Conservation (phyloP, 371 early-diverging fungal genomes). For the Circinella minor region DNA sequence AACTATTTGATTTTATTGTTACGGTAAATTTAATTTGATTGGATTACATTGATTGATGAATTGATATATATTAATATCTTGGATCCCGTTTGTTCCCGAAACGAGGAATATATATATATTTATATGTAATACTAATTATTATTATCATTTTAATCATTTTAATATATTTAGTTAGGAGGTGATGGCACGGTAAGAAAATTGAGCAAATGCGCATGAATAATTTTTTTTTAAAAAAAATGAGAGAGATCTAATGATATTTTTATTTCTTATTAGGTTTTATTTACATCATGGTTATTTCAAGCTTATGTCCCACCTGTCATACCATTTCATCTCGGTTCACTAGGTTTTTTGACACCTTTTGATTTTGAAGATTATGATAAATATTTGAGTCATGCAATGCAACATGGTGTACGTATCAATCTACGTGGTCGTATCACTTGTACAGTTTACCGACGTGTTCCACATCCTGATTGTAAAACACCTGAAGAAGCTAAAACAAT, state of each 20-base stretch:
- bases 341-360: conserved; percentile 92
- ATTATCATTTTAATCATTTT: background rate
- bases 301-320: conserved; percentile 84
- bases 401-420: conserved; percentile 81
- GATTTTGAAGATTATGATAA: conserved; percentile 55
- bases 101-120: too few relatives aligned
- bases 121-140: background rate
- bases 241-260: background rate
- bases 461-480: conserved; percentile 10
- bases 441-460: conserved; percentile 10
- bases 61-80: background rate
- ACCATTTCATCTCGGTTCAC: conserved; percentile 86
- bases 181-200: conserved; percentile 72
- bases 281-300: conserved; percentile 90
- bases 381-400: conserved; percentile 64
- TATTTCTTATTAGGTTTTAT: conserved; percentile 49
- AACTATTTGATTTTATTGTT: conserved; percentile 79
- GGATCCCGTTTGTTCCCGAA: background rate
- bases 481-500: conserved; percentile 25
- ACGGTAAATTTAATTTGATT: conserved; percentile 53
- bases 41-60: too few relatives aligned
- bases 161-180: conserved; percentile 69
- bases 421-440: conserved; percentile 89
- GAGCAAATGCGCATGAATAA: background rate
- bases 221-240: background rate